Evolutionary conservation across 176 grass and related monocot species (phyloP).

Genomic region (Elaeis guineensis): DNA sequence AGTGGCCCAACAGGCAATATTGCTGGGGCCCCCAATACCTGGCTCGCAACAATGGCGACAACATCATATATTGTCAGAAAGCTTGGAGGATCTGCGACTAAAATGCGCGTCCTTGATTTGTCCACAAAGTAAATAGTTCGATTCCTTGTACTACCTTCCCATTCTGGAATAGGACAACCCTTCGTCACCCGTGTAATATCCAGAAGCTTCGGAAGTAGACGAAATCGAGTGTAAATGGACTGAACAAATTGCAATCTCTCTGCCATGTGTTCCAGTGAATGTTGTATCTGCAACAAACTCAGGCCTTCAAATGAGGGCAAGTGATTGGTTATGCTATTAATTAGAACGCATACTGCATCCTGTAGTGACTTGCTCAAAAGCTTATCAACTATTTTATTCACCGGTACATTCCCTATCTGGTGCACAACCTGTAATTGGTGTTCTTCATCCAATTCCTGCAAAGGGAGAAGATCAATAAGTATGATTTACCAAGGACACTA

Average conservation of each 20-base stretch:
- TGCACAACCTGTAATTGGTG: slow-evolving; percentile 44
- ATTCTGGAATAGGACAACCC: slow-evolving; percentile 50
- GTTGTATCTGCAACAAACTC: slow-evolving; percentile 42
- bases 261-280: slow-evolving; percentile 52
- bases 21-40: slow-evolving; percentile 50
- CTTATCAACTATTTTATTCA: slow-evolving; percentile 59
- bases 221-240: slow-evolving; percentile 65
- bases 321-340: slow-evolving; percentile 59
- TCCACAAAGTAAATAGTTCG: slow-evolving; percentile 58
- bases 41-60: slow-evolving; percentile 63
- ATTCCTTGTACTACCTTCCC: slow-evolving; percentile 61
- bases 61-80: slow-evolving; percentile 86
- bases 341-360: slow-evolving; percentile 46
- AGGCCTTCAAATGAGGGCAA: slow-evolving; percentile 74
- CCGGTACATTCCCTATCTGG: slow-evolving; percentile 58
- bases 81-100: slow-evolving; percentile 76
- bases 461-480: slow-evolving; percentile 15
- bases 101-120: slow-evolving; percentile 57
- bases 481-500: too few relatives aligned
- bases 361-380: slow-evolving; percentile 62
- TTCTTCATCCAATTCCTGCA: slow-evolving; percentile 71
- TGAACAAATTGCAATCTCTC: slow-evolving; percentile 63
- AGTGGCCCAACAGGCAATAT: slow-evolving; percentile 66
- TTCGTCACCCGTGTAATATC: slow-evolving; percentile 53
- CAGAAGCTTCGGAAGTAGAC: slow-evolving; percentile 54